Percentiles rank a stretch among this genome's conserved stretches.
Evolutionary conservation across 192 early-diverging fungal genomes (phyloP).

Genomic region (Spizellomyces punctatus): DNA sequence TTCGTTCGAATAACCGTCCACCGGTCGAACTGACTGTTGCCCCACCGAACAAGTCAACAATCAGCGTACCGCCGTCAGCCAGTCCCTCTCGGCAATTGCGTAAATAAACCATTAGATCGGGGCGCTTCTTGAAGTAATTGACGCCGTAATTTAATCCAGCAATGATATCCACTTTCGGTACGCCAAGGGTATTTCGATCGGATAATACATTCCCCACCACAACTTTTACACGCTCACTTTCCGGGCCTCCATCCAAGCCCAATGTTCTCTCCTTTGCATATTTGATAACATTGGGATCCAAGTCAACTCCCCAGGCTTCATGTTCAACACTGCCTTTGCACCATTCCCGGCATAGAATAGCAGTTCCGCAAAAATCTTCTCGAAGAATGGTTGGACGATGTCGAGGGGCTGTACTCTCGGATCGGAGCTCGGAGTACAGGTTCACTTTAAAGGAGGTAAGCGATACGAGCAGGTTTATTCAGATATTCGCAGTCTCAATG

Average conservation of each 20-base stretch:
- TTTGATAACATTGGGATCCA: conserved; percentile 43
- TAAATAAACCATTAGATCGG: conserved; percentile 43
- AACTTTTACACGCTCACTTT: conserved; percentile 12
- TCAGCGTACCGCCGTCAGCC: conserved; percentile 39
- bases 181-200: neutral
- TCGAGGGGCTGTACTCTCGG: conserved; percentile 7
- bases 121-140: conserved; percentile 44
- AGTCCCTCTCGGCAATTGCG: conserved; percentile 30
- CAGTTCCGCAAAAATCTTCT: conserved; percentile 59
- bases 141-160: conserved; percentile 49
- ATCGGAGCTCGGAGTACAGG: neutral
- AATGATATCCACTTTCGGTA: conserved; percentile 48
- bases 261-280: conserved; percentile 40
- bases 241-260: conserved; percentile 12
- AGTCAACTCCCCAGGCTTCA: conserved; percentile 47
- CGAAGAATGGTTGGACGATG: conserved; percentile 38
- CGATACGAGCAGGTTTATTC: neutral
- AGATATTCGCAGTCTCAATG: conserved; percentile 6
- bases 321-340: conserved; percentile 17
- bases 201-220: conserved; percentile 30
- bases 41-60: conserved; percentile 54
- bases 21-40: conserved; percentile 7
- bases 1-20: conserved; percentile 16
- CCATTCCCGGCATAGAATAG: conserved; percentile 50
- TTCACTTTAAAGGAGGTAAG: neutral